These are phyloP conservation scores for Auricularia heimuer DNA, from an alignment of 768 basidiomycete species.

Conservation along the genomic window DNA sequence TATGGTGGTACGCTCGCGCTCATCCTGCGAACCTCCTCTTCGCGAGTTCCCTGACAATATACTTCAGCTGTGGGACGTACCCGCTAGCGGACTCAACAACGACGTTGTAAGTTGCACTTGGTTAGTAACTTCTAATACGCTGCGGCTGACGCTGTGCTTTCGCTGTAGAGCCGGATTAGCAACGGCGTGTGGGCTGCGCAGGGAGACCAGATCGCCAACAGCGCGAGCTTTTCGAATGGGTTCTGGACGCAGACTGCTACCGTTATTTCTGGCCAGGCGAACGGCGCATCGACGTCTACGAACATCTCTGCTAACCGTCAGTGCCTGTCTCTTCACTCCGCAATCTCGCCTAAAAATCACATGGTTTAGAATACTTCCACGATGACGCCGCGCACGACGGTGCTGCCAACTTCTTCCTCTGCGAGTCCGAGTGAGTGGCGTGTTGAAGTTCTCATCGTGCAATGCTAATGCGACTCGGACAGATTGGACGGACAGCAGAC, in stretches of 20 bases:
- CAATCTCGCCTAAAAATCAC: too few species aligned
- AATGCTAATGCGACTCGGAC: not conserved
- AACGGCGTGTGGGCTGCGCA: slow-evolving; percentile 3
- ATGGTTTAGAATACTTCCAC: not conserved
- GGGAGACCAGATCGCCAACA: slow-evolving; percentile 1
- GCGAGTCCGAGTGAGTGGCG: slow-evolving; percentile 5
- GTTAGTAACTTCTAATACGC: too few species aligned
- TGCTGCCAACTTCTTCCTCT: slow-evolving; percentile 2
- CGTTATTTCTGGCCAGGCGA: slow-evolving; percentile 1
- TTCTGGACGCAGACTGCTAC: not conserved
- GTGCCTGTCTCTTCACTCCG: too few species aligned
- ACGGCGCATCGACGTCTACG: not conserved
- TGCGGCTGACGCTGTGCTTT: not conserved
- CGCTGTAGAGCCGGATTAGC: not conserved
- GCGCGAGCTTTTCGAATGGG: not conserved
- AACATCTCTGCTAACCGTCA: not conserved
- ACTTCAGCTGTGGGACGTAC: slow-evolving; percentile 1
- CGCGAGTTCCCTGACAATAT: not conserved
- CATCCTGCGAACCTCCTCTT: not conserved
- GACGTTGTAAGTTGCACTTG: not conserved
- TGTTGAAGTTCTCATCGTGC: too few species aligned
- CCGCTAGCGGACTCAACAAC: not conserved
- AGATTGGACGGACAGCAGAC: not conserved
- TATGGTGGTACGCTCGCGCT: slow-evolving; percentile 1
- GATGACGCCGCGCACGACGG: not conserved